Base-by-base conservation (phyloP, 2,329 filamentous ascomycete species). In the Cadophora sp. region DNA sequence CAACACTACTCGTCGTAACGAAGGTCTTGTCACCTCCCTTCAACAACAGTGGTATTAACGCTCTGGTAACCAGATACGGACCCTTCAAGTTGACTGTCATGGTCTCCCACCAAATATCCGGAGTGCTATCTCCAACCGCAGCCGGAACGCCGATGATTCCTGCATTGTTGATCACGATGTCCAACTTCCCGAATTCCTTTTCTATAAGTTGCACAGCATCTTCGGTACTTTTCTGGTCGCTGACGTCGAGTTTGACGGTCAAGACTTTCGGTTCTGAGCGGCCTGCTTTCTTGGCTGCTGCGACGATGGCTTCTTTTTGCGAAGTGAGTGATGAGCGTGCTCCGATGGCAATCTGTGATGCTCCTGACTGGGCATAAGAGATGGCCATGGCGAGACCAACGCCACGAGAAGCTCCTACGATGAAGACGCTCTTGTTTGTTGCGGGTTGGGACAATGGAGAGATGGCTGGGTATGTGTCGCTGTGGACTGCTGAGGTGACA, bases 341-440 rank as follows among this genome's bases (percentile, higher is more conserved):
- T 7, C 78, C 82, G 22, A 89, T 78, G 18, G 82, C 83, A 65
- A 90, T 85, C 33, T 77, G 75, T 0, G 82, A 80, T 36, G 82
- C 83, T 4, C 84, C 83, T 4, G 86, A 85, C 70, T 78, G 78
- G 22, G 86, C 87, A 71, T 83, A 89, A 11, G 84, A 82, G n/a
- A 85, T 73, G 0, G 85, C 86, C 3, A 82, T 85, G 16, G 82
- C 80, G 2, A 79, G 79, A 6, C 87, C 87, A 43, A 88, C 82
- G 3, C 86, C 85, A 47, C 82, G 83, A 2, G 83, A 84, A 0
- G 83, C 85, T 9, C 86, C 87, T 0, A 82, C 86, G 60, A 89
- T 82, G 66, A 90, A 80, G 55, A 82, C 75, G 8, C 76, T 74
- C 61, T 79, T 78, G 82, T 71, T 43, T 76, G 73, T 33, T 79